Evolutionary conservation across 2,329 filamentous ascomycete species (phyloP), one percentile per base, ranked within the genome.

Genomic region (Colletotrichum sp.): DNA sequence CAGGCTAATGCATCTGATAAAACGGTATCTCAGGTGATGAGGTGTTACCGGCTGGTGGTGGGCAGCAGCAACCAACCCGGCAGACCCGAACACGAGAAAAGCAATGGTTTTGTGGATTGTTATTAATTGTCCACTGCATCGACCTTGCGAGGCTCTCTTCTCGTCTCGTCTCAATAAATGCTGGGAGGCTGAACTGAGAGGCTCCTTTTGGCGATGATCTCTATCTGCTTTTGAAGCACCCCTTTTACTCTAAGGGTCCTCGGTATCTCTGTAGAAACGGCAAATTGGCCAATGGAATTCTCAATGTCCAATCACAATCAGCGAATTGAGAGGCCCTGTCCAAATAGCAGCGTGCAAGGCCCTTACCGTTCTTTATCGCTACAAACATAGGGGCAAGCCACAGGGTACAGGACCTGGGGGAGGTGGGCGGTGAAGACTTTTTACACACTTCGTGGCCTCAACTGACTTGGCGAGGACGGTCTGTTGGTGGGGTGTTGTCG

Each of bases 371-470:
- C 44, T 52, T 52, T 52, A 52, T 52, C 44, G 44, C 44, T 52
- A 52, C 44, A 52, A 52, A 52, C 44, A 52, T 52, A 52, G 44
- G 44, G 44, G n/a, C 18, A 10, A 70, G 24, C 26, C 39, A n/a
- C 34, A 26, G 62, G 62, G 59, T 36, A 21, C n/a, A 34, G 59
- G 30, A 63, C 59, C 30, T 64, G 34, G 34, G 57, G 26, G 55
- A 70, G 18, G 28, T 71, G 74, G 74, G 74, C 74, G 70, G 74
- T 76, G 74, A 76, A 73, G 74, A 76, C 74, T 74, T 76, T 76
- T 74, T 32, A 28, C 30, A 18, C 36, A 69, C 65, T 65, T 68
- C 64, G 74, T 76, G 74, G 74, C 74, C 74, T 76, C 70, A 73
- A 68, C 74, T 26, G 44, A 26, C 74, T 76, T 68, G 74, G 64